Base-by-base conservation (phyloP, 169 alveolate species). In the Theileria parva region DNA sequence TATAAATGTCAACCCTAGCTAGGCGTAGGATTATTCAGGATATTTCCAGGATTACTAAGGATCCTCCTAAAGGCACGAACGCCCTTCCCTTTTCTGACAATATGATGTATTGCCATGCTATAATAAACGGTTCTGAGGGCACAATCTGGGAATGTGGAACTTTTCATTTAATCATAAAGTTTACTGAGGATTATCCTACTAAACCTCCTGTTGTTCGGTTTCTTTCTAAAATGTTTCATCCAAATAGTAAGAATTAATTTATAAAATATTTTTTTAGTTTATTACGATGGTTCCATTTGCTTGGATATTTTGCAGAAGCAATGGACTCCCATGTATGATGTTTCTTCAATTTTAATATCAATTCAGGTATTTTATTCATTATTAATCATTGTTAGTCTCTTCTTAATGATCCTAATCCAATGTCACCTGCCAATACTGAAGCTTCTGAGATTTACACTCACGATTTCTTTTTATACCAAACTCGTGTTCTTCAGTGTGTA, bases 91-190 rank as follows among this genome's bases (percentile, higher is more conserved):
- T 94, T 77, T 92, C 95, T 17, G 92, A 91, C 64, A 95, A 97
- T 75, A 94, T 97, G 88, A 92, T 96, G 97, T 85, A 87, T 39
- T 97, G 99, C 93, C 97, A 97, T 66, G 98, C 98, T n/a, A 92
- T 95, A 19, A 97, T 97, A 65, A 95, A 93, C 71, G 99, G 99
- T 17, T 98, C 99, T 28, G 96, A 96, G 85, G 97, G 95, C 77
- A 95, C 98, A 19, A 92, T 95, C 11, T 97, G 99, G 99, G 99
- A 97, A 80, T 94, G 97, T 75, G 99, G 98, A 30, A 93, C 95
- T 48, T 96, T 96, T 80, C 94, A 94, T 80, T 89, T 96, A 64
- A 88, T 92, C 32, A 88, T 96, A 84, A 94, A 93, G 80, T 95
- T 95, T 87, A 68, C 97, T 15, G 96, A 94, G 71, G 97, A 95